phyloP scores from a whole-genome alignment of 192 early-diverging fungal species.

The Mortierella claussenii region DNA sequence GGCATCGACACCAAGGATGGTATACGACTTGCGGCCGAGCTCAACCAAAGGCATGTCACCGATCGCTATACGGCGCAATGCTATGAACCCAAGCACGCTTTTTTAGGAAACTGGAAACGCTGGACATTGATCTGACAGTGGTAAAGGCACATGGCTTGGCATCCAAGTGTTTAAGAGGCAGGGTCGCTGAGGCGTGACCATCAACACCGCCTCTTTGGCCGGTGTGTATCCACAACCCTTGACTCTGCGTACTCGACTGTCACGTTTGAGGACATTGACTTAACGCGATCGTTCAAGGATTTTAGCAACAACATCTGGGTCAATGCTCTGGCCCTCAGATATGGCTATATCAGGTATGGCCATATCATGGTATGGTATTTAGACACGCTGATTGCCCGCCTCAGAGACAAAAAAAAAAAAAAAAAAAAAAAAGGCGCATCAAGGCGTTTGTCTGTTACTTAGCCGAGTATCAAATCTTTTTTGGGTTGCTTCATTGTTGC shows the following conservation, averaged over 20 bases:
- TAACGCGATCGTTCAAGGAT: conserved; percentile 62
- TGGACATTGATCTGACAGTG: conserved; percentile 79
- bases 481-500: no score
- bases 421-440: not conserved
- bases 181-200: conserved; percentile 66
- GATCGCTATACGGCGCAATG: no score
- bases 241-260: conserved; percentile 79
- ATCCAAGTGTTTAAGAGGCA: conserved; percentile 64
- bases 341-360: not conserved
- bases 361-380: not conserved
- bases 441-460: no score
- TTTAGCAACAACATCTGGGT: conserved; percentile 59
- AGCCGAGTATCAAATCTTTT: no score
- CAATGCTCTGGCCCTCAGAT: conserved; percentile 65
- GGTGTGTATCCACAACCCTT: conserved; percentile 64
- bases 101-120: conserved; percentile 54
- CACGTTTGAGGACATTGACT: conserved; percentile 76
- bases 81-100: not conserved
- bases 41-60: conserved; percentile 40
- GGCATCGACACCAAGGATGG: conserved; percentile 60
- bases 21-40: conserved; percentile 25
- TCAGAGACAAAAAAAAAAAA: conserved; percentile 3
- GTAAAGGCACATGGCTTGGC: conserved; percentile 79
- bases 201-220: conserved; percentile 83
- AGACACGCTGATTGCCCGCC: not conserved